These are phyloP conservation scores for Jatropha curcas DNA, from an alignment of 345 rosid genomes.

Conservation along the genomic window DNA sequence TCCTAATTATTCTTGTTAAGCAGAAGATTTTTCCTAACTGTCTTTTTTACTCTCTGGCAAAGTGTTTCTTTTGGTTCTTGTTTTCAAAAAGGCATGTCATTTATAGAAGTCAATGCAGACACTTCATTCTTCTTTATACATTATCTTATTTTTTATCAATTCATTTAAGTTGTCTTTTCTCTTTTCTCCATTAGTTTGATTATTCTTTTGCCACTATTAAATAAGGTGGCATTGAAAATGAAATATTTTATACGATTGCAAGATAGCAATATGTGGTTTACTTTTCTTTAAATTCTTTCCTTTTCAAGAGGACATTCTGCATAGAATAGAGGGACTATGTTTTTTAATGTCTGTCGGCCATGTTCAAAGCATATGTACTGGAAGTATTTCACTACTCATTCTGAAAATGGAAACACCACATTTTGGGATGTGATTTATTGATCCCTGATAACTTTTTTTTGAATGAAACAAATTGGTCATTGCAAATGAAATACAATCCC, in stretches of 20 bases:
- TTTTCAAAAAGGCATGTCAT: background rate
- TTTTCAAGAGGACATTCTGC: background rate
- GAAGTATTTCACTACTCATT: background rate
- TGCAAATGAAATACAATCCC: background rate
- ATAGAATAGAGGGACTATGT: background rate
- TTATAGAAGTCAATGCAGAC: background rate
- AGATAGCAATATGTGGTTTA: too few species aligned
- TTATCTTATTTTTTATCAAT: too few species aligned
- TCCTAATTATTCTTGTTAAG: background rate
- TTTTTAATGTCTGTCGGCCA: background rate
- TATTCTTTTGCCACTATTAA: too few species aligned
- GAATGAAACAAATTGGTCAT: too few species aligned
- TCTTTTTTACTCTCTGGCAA: background rate
- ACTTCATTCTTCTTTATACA: background rate
- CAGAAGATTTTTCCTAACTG: background rate
- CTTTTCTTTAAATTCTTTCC: too few species aligned
- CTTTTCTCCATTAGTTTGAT: too few species aligned
- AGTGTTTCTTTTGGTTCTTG: background rate
- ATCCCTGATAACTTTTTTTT: too few species aligned
- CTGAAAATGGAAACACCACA: background rate
- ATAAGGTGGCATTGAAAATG: too few species aligned
- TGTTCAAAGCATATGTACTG: background rate
- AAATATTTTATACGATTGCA: too few species aligned
- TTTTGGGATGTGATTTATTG: too few species aligned
- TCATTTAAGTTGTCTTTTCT: too few species aligned